These are phyloP conservation scores for Cyclotella kingstonii DNA, from an alignment of 108 stramenopile species.

Conservation along the genomic window DNA sequence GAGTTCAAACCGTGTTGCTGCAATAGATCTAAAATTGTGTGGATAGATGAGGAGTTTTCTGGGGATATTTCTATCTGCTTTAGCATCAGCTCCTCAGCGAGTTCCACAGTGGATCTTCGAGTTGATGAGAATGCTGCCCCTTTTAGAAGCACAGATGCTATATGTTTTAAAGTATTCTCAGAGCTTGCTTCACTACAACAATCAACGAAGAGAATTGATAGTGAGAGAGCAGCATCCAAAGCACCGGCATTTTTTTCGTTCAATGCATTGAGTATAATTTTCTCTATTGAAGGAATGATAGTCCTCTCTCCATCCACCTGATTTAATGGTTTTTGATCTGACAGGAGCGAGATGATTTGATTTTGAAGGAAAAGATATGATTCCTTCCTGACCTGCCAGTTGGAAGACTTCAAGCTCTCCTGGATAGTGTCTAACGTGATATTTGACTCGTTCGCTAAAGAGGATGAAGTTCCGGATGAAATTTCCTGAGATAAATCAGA, in stretches of 20 bases:
- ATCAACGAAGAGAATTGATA: slow-evolving; percentile 55
- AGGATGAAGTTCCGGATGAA: slow-evolving; percentile 2
- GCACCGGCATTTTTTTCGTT: slow-evolving; percentile 80
- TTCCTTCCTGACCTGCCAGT: slow-evolving; percentile 72
- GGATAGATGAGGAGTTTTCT: slow-evolving; percentile 47
- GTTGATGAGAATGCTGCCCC: slow-evolving; percentile 74
- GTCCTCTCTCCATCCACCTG: slow-evolving; percentile 39
- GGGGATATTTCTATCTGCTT: slow-evolving; percentile 79
- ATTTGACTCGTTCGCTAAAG: slow-evolving; percentile 33
- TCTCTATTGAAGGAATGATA: slow-evolving; percentile 47
- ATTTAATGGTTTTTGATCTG: slow-evolving; percentile 19
- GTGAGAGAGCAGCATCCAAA: slow-evolving; percentile 70
- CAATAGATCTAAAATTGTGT: slow-evolving; percentile 55
- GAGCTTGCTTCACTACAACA: slow-evolving; percentile 50
- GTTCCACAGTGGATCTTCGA: slow-evolving; percentile 56
- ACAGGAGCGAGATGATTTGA: slow-evolving; percentile 23
- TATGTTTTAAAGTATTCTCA: slow-evolving; percentile 47
- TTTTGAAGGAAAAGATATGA: slow-evolving; percentile 58
- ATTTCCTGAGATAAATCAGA: background rate
- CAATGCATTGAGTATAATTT: slow-evolving; percentile 39
- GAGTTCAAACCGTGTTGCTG: slow-evolving; percentile 65
- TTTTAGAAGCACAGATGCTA: slow-evolving; percentile 54
- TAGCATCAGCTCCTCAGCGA: slow-evolving; percentile 49
- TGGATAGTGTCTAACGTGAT: slow-evolving; percentile 56
- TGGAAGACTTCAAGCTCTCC: slow-evolving; percentile 45